phyloP scores from a whole-genome alignment of 495 filamentous ascomycete species.

The Xeromyces bisporus region DNA sequence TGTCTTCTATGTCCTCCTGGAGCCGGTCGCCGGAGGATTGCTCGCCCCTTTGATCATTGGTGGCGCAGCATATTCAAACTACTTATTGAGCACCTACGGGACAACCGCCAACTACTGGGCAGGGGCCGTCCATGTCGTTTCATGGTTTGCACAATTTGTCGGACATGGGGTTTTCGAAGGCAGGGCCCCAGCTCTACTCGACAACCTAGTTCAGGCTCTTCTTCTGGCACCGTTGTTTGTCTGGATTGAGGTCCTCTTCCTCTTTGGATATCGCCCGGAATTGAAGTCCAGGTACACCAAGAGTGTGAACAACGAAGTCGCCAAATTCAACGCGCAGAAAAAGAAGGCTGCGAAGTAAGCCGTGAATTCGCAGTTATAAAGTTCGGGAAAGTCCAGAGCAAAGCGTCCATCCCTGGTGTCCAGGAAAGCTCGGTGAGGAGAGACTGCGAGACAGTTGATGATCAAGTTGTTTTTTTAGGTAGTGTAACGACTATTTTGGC shows the following conservation, averaged over 20 bases:
- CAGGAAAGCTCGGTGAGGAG: no score
- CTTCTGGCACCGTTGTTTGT: constrained; percentile 97
- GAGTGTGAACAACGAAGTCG: constrained; percentile 48
- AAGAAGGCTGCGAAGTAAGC: constrained; percentile 1
- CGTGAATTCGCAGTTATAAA: no score
- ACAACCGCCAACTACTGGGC: constrained; percentile 53
- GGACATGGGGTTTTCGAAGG: constrained; percentile 85
- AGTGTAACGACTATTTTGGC: no score
- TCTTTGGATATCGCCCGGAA: constrained; percentile 76
- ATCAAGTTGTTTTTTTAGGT: no score
- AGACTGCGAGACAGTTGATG: no score
- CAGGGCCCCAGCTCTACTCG: constrained; percentile 71
- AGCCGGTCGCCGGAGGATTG: constrained; percentile 71
- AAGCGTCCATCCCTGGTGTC: no score
- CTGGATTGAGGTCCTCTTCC: constrained; percentile 90
- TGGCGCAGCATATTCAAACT: constrained; percentile 55
- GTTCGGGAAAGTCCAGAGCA: no score
- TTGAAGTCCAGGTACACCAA: constrained; percentile 63
- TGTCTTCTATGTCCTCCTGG: constrained; percentile 74
- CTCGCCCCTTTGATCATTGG: constrained; percentile 57
- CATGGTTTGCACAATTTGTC: constrained; percentile 78
- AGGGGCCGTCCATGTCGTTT: constrained; percentile 45
- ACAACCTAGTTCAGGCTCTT: constrained; percentile 79
- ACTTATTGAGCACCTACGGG: constrained; percentile 51
- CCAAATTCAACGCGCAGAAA: constrained; percentile 22